Evolutionary conservation across 805 yeast genomes (phyloP), one percentile per base, ranked within the genome.

Genomic region (Yarrowia sp.): DNA sequence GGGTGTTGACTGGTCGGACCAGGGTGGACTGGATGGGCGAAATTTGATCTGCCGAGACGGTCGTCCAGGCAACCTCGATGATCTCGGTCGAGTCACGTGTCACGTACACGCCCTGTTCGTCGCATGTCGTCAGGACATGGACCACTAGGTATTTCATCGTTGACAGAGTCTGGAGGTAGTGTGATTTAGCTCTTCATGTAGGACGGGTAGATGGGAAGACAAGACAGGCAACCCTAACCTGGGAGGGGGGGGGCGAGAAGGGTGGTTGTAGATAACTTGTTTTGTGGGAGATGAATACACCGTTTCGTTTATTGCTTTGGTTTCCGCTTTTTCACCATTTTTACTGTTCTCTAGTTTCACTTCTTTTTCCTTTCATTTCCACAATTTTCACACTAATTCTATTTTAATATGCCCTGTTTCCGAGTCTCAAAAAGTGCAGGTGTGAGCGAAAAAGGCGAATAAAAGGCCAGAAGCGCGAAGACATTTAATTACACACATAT

Each of bases 71-170:
- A 15, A 91, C 76, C 75, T 87, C 90, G 43, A 87, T 83, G 69
- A 88, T 81, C 76, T 89, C 92, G 5, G 89, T 82, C 41, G 90
- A 83, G 77, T 90, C 97, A 73, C 85, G 86, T 41, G 87, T 79
- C 63, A 86, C 84, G 72, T 84, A 83, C 40, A 82, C 82, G 41
- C 86, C 83, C 45, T 84, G 83, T 67, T 88, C 91, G 74, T 88
- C 92, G 71, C 89, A 85, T 22, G 92, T 88, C 46, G 90, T 85
- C 67, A 87, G 83, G 48, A 88, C 79, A 70, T 87, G 87, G 56
- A 88, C 78, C 68, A 87, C 87, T 72, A 89, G 85, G 75, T 85
- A 88, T 45, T 35, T 59, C 63, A 56, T 41, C 42, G 52, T 65
- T 56, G 63, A 11, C 42, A 49, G n/a, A 49, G 11, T 14, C 8